These are phyloP conservation scores for Collybia nuda DNA, from an alignment of 768 basidiomycete genomes.

Conservation along the genomic window DNA sequence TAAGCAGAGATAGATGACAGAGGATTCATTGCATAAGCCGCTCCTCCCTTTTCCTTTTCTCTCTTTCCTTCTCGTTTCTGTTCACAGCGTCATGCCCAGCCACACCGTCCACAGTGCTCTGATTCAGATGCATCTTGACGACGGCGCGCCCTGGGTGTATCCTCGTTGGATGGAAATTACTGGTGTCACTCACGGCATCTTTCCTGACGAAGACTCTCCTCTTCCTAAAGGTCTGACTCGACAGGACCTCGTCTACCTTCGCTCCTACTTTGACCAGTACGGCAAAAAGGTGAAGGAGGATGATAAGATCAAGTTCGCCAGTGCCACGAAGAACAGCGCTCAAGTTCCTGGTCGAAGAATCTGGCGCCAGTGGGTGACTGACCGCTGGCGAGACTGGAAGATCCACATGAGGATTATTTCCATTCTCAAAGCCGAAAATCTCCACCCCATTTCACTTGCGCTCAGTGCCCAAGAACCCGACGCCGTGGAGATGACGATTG, in stretches of 20 bases:
- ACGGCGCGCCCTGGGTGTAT: constrained; percentile 15
- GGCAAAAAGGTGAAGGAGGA: neutral
- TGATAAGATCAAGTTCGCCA: neutral
- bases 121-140: constrained; percentile 8
- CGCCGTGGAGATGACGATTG: neutral
- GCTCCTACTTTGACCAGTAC: constrained; percentile 14
- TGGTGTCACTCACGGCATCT: constrained; percentile 19
- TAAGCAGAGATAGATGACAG: no score
- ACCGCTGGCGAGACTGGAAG: constrained; percentile 9
- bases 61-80: neutral
- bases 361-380: constrained; percentile 12
- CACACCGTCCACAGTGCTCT: constrained; percentile 14
- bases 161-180: constrained; percentile 18
- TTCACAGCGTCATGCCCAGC: constrained; percentile 6
- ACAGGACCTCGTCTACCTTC: constrained; percentile 4
- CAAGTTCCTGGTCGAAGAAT: constrained; percentile 10
- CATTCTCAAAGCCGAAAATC: constrained; percentile 4
- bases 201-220: constrained; percentile 13
- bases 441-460: constrained; percentile 13
- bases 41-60: no score
- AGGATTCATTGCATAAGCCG: no score
- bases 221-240: constrained; percentile 17
- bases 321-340: constrained; percentile 2
- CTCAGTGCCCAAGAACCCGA: neutral
- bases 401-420: constrained; percentile 13